Conservation (phyloP, 2,329 filamentous ascomycete genomes). For the Phaeophleospora eucalypticola region DNA sequence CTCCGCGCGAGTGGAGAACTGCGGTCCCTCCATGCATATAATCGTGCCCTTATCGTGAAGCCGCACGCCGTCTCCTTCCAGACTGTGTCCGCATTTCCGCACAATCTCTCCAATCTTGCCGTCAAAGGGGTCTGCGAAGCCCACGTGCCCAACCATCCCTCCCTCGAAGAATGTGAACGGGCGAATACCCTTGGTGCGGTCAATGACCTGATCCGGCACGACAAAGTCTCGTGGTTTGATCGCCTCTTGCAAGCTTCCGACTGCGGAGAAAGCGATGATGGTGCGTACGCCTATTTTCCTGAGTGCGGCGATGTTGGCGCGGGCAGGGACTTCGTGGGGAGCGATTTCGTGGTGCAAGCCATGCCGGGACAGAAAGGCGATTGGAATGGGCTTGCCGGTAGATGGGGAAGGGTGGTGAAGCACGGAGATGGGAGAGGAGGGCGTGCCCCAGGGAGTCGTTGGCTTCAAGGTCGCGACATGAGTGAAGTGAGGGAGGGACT, state of each 20-base stretch:
- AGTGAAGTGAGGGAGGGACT: slow-evolving; percentile 79
- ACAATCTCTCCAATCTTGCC: slow-evolving; percentile 70
- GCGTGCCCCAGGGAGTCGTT: slow-evolving; percentile 81
- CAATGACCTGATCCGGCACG: slow-evolving; percentile 92
- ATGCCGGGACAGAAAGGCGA: slow-evolving; percentile 93
- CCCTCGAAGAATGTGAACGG: slow-evolving; percentile 95
- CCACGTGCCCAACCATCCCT: slow-evolving; percentile 88
- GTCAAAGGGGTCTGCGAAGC: slow-evolving; percentile 95
- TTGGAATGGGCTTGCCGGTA: slow-evolving; percentile 54
- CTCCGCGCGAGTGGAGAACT: slow-evolving; percentile 95
- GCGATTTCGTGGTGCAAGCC: slow-evolving; percentile 83
- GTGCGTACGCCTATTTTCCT: slow-evolving; percentile 82
- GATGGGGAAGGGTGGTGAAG: slow-evolving; percentile 78
- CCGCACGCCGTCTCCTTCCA: slow-evolving; percentile 79
- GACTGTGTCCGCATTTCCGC: slow-evolving; percentile 66
- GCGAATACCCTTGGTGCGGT: slow-evolving; percentile 90
- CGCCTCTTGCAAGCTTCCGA: slow-evolving; percentile 85
- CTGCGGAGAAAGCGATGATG: slow-evolving; percentile 91
- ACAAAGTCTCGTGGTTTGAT: slow-evolving; percentile 97
- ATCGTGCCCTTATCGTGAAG: slow-evolving; percentile 81
- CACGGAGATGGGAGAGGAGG: slow-evolving; percentile 75
- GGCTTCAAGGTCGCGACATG: slow-evolving; percentile 75
- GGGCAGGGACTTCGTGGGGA: slow-evolving; percentile 89
- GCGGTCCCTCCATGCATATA: slow-evolving; percentile 97
- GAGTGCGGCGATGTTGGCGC: slow-evolving; percentile 97